Evolutionary conservation across 139 green algal species (phyloP), one percentile per base, ranked within the genome.

Genomic region (Micractinium sp.): DNA sequence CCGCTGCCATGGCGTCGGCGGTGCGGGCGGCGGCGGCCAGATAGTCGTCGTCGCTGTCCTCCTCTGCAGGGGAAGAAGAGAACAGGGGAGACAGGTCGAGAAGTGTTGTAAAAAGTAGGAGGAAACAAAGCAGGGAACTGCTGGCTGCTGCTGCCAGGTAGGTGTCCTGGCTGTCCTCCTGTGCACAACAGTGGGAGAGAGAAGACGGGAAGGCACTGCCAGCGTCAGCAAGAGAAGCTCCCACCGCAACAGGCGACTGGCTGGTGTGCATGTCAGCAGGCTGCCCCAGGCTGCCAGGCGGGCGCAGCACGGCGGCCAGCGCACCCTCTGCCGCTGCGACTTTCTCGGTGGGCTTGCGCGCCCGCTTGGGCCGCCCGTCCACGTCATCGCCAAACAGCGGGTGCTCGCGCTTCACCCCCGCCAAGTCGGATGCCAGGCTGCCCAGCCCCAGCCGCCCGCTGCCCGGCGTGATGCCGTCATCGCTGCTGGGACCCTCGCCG

Each of bases 331-430:
- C 29, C 0, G 85, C 74, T 18, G 85, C 35, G 25, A 75, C 73
- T 75, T 89, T 89, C 85, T 89, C 85, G 0, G 85, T 89, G 1
- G 53, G 86, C 77, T 85, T 85, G 27, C 86, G 76, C 5, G 36
- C 39, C 20, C 86, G 86, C 86, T 89, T 89, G 77, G 78, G 85
- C 74, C 85, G 47, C 15, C 47, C 47, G 16, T 63, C 47, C 16
- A 0, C 53, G 71, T 71, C 39, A 13, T 31, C 71, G 18, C 61
- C 71, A 74, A 60, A 82, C 53, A 89, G 85, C 39, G 35, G 60
- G 33, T 67, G 73, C n/a, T 75, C 16, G 31, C 56, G 61, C 88
- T 82, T 69, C 61, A 67, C 63, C 15, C 63, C 81, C 60, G 23
- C 78, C 36, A 88, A 36, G 20, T 82, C 76, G 9, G 31, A 33